Conservation (phyloP, 2,329 filamentous ascomycete species). For the Claviceps arundinis region DNA sequence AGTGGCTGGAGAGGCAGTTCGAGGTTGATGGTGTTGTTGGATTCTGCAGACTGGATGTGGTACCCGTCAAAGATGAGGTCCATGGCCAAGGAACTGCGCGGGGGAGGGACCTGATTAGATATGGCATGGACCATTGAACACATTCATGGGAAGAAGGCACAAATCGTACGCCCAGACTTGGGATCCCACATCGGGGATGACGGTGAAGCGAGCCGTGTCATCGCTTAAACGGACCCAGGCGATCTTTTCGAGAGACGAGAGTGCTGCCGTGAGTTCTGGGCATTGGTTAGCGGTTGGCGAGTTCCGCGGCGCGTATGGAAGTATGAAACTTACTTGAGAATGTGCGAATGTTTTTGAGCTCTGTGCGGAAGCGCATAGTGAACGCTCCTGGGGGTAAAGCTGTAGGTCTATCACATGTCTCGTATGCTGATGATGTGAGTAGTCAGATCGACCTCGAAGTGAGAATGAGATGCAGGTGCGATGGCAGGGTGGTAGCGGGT, state of each 20-base stretch:
- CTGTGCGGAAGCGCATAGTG: constrained; percentile 53
- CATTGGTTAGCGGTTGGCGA: neutral
- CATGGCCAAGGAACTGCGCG: constrained; percentile 42
- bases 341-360: constrained; percentile 51
- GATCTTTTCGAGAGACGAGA: constrained; percentile 62
- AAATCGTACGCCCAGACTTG: constrained; percentile 83
- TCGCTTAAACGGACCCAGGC: constrained; percentile 85
- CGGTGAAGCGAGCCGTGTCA: constrained; percentile 80
- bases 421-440: neutral
- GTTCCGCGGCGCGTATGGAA: neutral
- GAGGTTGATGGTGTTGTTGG: constrained; percentile 83
- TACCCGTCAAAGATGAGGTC: constrained; percentile 83
- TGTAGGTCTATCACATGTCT: neutral
- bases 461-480: constrained; percentile 1
- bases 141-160: constrained; percentile 12
- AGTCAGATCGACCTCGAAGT: neutral
- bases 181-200: constrained; percentile 86
- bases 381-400: neutral
- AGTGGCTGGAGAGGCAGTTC: constrained; percentile 83
- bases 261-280: constrained; percentile 50
- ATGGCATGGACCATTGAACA: neutral
- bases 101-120: neutral
- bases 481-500: neutral
- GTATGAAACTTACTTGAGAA: constrained; percentile 40
- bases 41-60: constrained; percentile 71